Evolutionary conservation across 2,329 filamentous ascomycete genomes (phyloP).

Genomic region (Sporothrix globosa): DNA sequence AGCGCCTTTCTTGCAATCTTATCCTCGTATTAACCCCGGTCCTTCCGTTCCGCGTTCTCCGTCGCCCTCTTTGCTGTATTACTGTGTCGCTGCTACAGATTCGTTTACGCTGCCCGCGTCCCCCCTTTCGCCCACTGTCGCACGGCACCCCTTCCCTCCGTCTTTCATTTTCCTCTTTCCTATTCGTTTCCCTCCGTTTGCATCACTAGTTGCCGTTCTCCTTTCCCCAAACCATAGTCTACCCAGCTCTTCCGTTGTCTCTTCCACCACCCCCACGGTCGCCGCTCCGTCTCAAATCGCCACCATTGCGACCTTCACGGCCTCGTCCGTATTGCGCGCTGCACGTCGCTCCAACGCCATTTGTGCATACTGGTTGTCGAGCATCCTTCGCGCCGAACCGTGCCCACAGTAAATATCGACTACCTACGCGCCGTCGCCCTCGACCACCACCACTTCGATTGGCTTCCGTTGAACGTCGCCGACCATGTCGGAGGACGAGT

Average conservation of each 20-base stretch:
- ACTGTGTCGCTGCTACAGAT: constrained; percentile 12
- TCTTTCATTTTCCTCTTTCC: constrained; percentile 10
- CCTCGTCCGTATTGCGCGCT: constrained; percentile 5
- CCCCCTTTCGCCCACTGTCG: not conserved
- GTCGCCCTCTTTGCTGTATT: constrained; percentile 20
- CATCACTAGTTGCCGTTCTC: constrained; percentile 8
- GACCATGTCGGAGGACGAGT: constrained; percentile 44
- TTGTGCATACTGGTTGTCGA: constrained; percentile 17
- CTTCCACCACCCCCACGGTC: not conserved
- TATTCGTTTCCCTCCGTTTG: constrained; percentile 1
- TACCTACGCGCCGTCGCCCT: not conserved
- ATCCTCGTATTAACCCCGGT: constrained; percentile 18
- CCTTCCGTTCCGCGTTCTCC: constrained; percentile 31
- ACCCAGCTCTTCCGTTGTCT: not conserved
- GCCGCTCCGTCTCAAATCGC: constrained; percentile 18
- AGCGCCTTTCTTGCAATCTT: not conserved
- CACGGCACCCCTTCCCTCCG: constrained; percentile 5
- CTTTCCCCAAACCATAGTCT: not conserved
- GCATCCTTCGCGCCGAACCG: constrained; percentile 5
- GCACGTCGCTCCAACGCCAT: constrained; percentile 7
- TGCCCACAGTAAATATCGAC: not conserved
- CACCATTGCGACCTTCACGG: constrained; percentile 20
- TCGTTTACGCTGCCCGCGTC: not conserved
- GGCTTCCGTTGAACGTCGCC: not conserved
- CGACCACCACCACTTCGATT: not conserved